phyloP scores from a whole-genome alignment of 805 yeast genomes.

The Wickerhamomyces alni region DNA sequence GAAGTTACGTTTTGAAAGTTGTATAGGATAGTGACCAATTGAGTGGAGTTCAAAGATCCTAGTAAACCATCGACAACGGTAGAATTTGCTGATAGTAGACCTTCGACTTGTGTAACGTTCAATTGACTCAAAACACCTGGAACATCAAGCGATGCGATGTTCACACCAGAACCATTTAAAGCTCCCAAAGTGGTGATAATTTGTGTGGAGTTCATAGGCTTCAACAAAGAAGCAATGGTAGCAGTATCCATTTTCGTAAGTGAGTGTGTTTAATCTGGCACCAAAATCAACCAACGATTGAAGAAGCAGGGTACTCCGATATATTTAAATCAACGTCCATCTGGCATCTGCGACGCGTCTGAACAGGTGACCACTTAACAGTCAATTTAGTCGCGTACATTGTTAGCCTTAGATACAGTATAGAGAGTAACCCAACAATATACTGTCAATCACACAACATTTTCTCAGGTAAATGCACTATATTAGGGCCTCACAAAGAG shows the following conservation, averaged over 20 bases:
- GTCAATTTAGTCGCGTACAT: too few species aligned
- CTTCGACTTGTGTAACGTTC: conserved; percentile 21
- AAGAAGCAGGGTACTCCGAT: too few species aligned
- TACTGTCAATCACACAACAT: too few species aligned
- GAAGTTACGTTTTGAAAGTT: conserved; percentile 19
- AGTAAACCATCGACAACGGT: conserved; percentile 14
- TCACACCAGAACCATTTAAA: conserved; percentile 35
- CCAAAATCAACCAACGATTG: too few species aligned
- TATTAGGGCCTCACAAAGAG: too few species aligned
- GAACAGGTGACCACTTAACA: too few species aligned
- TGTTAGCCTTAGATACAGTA: too few species aligned
- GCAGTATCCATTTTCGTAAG: conserved; percentile 10
- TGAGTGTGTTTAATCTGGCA: too few species aligned
- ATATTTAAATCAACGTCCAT: too few species aligned
- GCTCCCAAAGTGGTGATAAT: conserved; percentile 15
- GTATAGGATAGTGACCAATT: conserved; percentile 12
- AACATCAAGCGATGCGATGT: conserved; percentile 59
- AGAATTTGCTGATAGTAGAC: conserved; percentile 18
- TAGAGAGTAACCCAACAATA: too few species aligned
- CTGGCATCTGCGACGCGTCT: too few species aligned
- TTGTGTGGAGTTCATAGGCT: conserved; percentile 19
- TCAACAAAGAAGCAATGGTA: conserved; percentile 14
- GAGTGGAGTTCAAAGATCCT: conserved; percentile 14
- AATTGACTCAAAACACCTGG: conserved; percentile 40
- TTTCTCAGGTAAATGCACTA: too few species aligned